Evolutionary conservation across 306 rosid genomes (phyloP).

Genomic region (Canavalia ensiformis): DNA sequence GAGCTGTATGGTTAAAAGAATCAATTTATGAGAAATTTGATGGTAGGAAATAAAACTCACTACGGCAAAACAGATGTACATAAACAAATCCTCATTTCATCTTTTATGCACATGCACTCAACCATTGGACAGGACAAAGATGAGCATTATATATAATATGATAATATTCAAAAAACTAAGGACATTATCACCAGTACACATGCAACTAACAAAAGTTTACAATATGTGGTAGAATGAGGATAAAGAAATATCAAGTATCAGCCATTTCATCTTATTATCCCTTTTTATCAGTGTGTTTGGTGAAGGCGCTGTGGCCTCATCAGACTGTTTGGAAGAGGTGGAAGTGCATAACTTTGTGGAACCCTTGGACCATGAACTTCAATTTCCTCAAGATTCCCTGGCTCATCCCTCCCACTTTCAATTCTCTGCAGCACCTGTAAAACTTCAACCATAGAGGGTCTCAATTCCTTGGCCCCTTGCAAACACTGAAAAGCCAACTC

Average conservation of each 20-base stretch:
- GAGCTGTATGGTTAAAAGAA: not conserved
- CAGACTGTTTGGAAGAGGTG: constrained; percentile 49
- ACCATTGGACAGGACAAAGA: not conserved
- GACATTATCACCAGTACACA: not conserved
- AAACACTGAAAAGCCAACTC: constrained; percentile 52
- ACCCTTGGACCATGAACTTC: constrained; percentile 20
- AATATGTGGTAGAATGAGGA: not conserved
- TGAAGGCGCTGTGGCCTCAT: constrained; percentile 40
- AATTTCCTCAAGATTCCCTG: constrained; percentile 23
- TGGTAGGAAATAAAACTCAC: not conserved
- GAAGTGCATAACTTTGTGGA: constrained; percentile 2
- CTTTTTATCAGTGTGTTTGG: constrained; percentile 50
- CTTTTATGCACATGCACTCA: not conserved
- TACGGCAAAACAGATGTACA: not conserved
- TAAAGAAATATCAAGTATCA: not conserved
- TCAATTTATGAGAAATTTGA: not conserved
- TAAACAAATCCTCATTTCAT: not conserved
- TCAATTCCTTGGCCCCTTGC: constrained; percentile 45
- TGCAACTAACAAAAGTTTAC: not conserved
- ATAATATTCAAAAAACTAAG: not conserved
- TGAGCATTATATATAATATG: constrained; percentile 3
- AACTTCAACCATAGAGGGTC: constrained; percentile 53
- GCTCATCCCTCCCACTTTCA: constrained; percentile 28
- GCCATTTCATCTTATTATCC: constrained; percentile 25
- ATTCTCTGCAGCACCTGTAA: constrained; percentile 44